Evolutionary conservation across 2,329 filamentous ascomycete genomes (phyloP).

Genomic region (Beauveria asiatica): DNA sequence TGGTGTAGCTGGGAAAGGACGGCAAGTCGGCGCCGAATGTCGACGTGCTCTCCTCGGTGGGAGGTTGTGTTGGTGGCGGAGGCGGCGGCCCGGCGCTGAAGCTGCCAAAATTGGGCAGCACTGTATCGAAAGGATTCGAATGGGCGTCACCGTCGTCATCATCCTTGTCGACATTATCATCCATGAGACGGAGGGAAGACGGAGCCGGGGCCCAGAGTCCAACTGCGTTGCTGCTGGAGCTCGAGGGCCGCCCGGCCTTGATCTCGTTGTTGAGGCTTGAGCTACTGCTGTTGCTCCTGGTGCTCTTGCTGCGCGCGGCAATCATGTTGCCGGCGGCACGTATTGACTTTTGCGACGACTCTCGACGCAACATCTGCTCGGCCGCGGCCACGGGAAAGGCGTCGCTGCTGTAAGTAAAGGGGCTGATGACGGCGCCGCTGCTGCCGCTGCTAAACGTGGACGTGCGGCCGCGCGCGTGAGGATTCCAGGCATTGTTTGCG

Average conservation of each 20-base stretch:
- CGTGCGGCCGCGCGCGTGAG: conserved; percentile 28
- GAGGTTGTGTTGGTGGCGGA: neutral
- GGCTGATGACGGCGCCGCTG: conserved; percentile 23
- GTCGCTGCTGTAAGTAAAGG: conserved; percentile 31
- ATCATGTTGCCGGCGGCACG: conserved; percentile 8
- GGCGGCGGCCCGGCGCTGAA: neutral
- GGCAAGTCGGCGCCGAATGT: neutral
- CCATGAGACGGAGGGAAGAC: conserved; percentile 10
- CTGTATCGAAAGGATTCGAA: conserved; percentile 1
- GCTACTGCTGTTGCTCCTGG: conserved; percentile 17
- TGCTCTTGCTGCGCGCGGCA: conserved; percentile 3
- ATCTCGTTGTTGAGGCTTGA: conserved; percentile 12
- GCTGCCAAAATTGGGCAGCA: conserved; percentile 7
- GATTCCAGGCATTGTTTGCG: conserved; percentile 23
- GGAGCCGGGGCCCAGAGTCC: conserved; percentile 11
- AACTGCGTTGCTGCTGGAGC: conserved; percentile 15
- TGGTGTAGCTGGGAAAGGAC: conserved; percentile 1
- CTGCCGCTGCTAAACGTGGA: conserved; percentile 19
- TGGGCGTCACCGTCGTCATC: neutral
- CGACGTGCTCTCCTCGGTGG: neutral
- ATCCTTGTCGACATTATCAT: conserved; percentile 3
- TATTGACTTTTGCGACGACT: conserved; percentile 15
- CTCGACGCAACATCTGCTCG: conserved; percentile 21
- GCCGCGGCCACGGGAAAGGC: conserved; percentile 30
- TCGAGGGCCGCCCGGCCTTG: neutral